phyloP scores from a whole-genome alignment of 2,329 filamentous ascomycete species.

The Ophiostoma ips region DNA sequence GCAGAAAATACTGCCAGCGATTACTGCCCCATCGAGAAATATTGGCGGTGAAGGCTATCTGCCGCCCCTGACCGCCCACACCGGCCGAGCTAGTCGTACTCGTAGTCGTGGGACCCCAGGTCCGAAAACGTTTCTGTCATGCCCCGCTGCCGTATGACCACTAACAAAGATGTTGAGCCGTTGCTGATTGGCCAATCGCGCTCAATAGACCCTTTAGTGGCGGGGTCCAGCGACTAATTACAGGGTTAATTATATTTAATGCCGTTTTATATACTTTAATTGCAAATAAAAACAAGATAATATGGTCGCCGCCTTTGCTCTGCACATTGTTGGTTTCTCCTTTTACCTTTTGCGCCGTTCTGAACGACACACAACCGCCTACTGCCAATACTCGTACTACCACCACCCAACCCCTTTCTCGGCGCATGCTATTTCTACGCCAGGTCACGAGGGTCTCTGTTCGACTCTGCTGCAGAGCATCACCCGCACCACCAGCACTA shows the following conservation, averaged over 20 bases:
- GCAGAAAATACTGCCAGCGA: conserved; percentile 4
- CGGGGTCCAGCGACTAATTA: conserved; percentile 5
- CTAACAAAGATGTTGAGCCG: too few relatives aligned
- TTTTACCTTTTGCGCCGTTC: not conserved
- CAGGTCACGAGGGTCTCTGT: conserved; percentile 2
- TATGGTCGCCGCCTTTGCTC: not conserved
- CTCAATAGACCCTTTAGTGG: not conserved
- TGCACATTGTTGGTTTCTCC: too few relatives aligned
- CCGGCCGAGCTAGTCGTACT: too few relatives aligned
- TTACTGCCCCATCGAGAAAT: not conserved
- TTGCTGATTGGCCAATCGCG: too few relatives aligned
- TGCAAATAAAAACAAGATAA: not conserved
- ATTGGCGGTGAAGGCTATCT: conserved; percentile 6
- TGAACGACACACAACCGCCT: too few relatives aligned
- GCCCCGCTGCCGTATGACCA: not conserved
- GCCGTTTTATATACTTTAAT: not conserved
- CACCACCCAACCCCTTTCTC: not conserved
- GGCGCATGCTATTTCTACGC: conserved; percentile 2
- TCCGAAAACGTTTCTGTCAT: too few relatives aligned
- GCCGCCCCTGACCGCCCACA: conserved; percentile 4
- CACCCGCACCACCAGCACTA: too few relatives aligned
- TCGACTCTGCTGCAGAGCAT: too few relatives aligned
- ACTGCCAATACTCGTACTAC: too few relatives aligned
- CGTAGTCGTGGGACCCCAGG: too few relatives aligned
- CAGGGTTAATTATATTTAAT: not conserved